Evolutionary conservation across 2,329 filamentous ascomycete species (phyloP).

Genomic region (Fusarium clavum): DNA sequence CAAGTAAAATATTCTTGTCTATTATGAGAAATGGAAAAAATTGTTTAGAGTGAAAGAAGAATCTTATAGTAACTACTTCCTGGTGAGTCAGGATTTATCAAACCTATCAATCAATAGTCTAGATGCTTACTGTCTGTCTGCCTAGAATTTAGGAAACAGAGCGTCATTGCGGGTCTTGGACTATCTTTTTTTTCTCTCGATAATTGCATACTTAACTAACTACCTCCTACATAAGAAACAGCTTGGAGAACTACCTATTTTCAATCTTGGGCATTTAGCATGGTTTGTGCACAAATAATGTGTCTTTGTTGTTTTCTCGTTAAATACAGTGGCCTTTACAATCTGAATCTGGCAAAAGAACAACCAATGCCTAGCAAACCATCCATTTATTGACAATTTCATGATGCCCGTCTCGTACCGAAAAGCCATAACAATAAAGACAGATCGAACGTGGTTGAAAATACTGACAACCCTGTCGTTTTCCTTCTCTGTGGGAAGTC

Average conservation of each 20-base stretch:
- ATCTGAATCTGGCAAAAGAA: background rate
- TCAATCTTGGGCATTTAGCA: background rate
- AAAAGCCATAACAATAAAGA: background rate
- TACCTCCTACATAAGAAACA: background rate
- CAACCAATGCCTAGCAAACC: background rate
- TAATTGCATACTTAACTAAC: background rate
- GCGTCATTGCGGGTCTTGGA: conserved; percentile 26
- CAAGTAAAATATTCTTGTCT: background rate
- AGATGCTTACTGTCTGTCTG: background rate
- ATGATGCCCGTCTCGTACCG: background rate
- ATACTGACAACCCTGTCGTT: background rate
- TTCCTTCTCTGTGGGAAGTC: background rate
- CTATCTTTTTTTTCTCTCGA: background rate
- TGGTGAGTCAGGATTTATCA: conserved; percentile 13
- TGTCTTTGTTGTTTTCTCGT: background rate
- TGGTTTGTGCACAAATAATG: background rate
- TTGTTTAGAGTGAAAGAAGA: background rate
- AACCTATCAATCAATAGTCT: background rate
- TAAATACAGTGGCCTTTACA: background rate
- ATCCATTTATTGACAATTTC: background rate
- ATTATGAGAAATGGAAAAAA: background rate
- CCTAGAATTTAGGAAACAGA: background rate
- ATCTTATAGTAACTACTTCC: background rate
- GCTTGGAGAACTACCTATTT: background rate
- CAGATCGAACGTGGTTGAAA: background rate